Evolutionary conservation across 2,329 filamentous ascomycete species (phyloP).

Genomic region (Penicillium decumbens): DNA sequence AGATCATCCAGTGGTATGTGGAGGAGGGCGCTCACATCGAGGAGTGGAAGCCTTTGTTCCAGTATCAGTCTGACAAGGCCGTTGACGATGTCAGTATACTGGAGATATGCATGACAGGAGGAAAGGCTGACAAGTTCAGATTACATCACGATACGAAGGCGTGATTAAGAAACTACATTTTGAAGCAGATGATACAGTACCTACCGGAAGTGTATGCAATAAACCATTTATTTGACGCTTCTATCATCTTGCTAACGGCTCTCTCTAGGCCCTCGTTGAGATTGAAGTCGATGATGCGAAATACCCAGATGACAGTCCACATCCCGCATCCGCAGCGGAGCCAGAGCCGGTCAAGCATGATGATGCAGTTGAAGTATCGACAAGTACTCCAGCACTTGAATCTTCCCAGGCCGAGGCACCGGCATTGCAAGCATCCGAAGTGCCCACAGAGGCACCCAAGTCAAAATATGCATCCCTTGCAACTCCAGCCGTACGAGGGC

Average conservation of each 20-base stretch:
- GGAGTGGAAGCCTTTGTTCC: constrained; percentile 95
- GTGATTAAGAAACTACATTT: constrained; percentile 96
- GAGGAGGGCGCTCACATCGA: constrained; percentile 92
- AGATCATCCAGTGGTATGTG: constrained; percentile 99
- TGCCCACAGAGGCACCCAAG: constrained; percentile 15
- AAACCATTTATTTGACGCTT: background rate
- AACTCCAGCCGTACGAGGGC: constrained; percentile 85
- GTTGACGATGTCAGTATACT: constrained; percentile 50
- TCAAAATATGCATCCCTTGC: constrained; percentile 71
- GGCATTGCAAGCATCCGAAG: background rate
- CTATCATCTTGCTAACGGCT: constrained; percentile 9
- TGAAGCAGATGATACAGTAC: constrained; percentile 91
- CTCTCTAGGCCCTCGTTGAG: constrained; percentile 71
- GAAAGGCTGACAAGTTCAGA: constrained; percentile 55
- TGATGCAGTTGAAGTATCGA: constrained; percentile 10
- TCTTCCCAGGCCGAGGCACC: constrained; percentile 9
- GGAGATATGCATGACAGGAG: background rate
- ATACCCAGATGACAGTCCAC: constrained; percentile 54
- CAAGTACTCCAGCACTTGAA: constrained; percentile 16
- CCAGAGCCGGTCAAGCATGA: constrained; percentile 24
- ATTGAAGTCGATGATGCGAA: constrained; percentile 84
- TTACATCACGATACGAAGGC: constrained; percentile 91
- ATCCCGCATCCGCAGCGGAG: constrained; percentile 26
- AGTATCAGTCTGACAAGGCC: constrained; percentile 98
- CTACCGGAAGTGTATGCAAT: constrained; percentile 65